These are phyloP conservation scores for Yamadazyma atmosphaerica DNA, from an alignment of 1,139 yeast genomes.

Conservation along the genomic window DNA sequence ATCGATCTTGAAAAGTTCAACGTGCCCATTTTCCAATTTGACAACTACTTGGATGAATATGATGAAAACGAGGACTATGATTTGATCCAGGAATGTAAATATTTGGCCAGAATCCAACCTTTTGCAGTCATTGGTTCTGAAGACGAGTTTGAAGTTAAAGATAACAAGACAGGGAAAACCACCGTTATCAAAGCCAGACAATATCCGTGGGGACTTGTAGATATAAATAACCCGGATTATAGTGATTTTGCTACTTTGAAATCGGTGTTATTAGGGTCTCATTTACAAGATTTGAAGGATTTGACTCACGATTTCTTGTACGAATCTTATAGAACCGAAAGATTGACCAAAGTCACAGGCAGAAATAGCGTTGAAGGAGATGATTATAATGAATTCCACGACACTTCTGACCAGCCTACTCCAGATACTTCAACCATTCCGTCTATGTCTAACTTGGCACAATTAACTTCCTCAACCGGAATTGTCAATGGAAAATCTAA, in stretches of 20 bases:
- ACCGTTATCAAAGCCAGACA: conserved; percentile 69
- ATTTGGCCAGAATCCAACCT: conserved; percentile 74
- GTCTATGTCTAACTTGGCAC: conserved; percentile 65
- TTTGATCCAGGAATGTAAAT: conserved; percentile 77
- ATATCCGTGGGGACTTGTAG: conserved; percentile 94
- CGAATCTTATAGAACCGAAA: conserved; percentile 90
- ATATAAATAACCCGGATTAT: conserved; percentile 75
- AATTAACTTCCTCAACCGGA: conserved; percentile 36
- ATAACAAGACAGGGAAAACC: conserved; percentile 54
- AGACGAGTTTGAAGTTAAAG: conserved; percentile 48
- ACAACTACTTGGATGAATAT: conserved; percentile 42
- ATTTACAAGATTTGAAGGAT: conserved; percentile 89
- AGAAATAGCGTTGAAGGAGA: conserved; percentile 29
- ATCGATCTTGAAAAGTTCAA: conserved; percentile 75
- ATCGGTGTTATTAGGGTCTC: conserved; percentile 86
- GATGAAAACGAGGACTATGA: conserved; percentile 67
- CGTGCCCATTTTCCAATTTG: conserved; percentile 84
- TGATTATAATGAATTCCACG: conserved; percentile 29
- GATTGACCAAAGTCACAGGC: conserved; percentile 54
- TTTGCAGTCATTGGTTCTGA: conserved; percentile 86
- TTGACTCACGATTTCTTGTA: conserved; percentile 89
- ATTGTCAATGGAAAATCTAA: conserved; percentile 9
- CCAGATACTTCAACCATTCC: conserved; percentile 42
- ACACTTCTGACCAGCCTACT: conserved; percentile 22
- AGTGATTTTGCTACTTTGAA: conserved; percentile 85